Evolutionary conservation across 345 rosid species (phyloP), one percentile per base, ranked within the genome.

Genomic region (Melastoma malabathricum): DNA sequence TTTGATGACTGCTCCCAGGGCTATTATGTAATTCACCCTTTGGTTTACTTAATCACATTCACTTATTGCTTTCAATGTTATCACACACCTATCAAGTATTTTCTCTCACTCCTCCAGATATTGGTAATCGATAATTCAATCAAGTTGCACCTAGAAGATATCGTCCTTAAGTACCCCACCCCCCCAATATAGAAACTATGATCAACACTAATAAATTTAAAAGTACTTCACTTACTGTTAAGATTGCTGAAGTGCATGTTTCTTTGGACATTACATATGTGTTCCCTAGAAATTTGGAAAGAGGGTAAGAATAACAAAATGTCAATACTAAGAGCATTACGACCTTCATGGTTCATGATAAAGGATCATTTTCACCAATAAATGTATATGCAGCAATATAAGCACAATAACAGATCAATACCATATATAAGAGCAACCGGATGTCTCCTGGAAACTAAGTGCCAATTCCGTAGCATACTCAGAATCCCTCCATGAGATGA

Each of bases 401-500:
- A 51, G 39, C 48, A 64, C 15, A 4, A 22, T 22, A 22, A 22
- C 4, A 1, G 25, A 22, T 29, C 10, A 9, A 47, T 68, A 84
- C 93, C 99, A 93, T 64, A 93, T 80, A 51, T 81, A 93, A 44
- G 97, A 74, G 73, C 99, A 93, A 47, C 99, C 97, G 4, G 83
- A 70, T 43, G 81, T 74, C 73, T 93, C 99, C 69, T 93, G 97
- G 69, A 93, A 93, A 70, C 99, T 88, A 61, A 88, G 79, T 27
- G 99, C 99, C 71, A 93, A 66, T 68, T 93, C 99, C 13, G 94
- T 78, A 54, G 83, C 73, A 55, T 61, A 77, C 31, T 88, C 99
- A 10, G 94, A 88, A 63, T 93, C 97, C 79, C 90, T 83, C 99
- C 97, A 93, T 16, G 97, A 83, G 67, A 93, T 93, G 56, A 93